Evolutionary conservation across 495 filamentous ascomycete genomes (phyloP).

Genomic region (Penicillium parvum): DNA sequence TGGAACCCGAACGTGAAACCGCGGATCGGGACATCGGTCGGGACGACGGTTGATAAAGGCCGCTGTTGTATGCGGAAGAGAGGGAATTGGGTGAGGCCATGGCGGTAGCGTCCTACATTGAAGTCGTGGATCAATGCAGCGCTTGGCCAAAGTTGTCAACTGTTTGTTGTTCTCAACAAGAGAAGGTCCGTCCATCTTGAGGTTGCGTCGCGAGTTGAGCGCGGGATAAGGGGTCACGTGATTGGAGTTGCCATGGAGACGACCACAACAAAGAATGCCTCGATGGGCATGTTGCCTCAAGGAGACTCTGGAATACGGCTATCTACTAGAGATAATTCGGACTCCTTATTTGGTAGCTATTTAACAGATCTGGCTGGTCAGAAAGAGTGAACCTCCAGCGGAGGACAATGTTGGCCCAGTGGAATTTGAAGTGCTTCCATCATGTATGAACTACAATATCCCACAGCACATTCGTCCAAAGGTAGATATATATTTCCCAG

Average conservation of each 20-base stretch:
- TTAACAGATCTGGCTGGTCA: background rate
- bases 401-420: too few species aligned
- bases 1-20: conserved; percentile 38
- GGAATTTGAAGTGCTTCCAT: too few species aligned
- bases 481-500: too few species aligned
- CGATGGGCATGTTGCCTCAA: background rate
- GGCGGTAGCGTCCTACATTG: conserved; percentile 28
- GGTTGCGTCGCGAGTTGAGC: conserved; percentile 19
- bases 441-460: too few species aligned
- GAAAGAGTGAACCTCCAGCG: too few species aligned
- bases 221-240: conserved; percentile 21
- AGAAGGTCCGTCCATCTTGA: conserved; percentile 15
- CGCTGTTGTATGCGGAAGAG: conserved; percentile 34
- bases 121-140: conserved; percentile 29
- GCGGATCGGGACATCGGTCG: conserved; percentile 41
- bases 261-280: conserved; percentile 24
- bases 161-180: conserved; percentile 25
- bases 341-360: background rate
- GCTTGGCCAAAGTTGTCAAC: conserved; percentile 18
- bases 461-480: too few species aligned
- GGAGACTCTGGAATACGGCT: background rate
- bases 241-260: conserved; percentile 18
- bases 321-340: too few species aligned
- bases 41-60: conserved; percentile 32
- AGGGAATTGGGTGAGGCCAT: conserved; percentile 41